A percentile compares a stretch with the other conserved stretches of the same genome.
These are phyloP conservation scores for Orobanche coerulescens DNA, from an alignment of 257 asterid species.

Conservation along the genomic window DNA sequence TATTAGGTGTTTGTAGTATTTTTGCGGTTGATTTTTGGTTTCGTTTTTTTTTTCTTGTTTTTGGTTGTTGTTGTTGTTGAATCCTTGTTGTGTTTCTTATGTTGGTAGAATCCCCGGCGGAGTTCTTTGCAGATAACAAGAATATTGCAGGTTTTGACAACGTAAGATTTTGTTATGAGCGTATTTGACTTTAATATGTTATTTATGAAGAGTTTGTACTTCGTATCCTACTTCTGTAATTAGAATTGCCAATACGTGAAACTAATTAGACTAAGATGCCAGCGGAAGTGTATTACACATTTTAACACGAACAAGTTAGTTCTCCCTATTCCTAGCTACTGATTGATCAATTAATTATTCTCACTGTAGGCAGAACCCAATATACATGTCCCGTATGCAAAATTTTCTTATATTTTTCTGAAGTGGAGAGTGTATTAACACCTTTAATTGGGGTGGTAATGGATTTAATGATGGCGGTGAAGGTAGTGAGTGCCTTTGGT, in stretches of 20 bases:
- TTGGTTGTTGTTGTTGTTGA: no score
- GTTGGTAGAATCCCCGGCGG: conserved; percentile 86
- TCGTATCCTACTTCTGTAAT: background rate
- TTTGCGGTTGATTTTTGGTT: conserved; percentile 1
- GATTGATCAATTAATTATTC: background rate
- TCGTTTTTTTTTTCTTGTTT: background rate
- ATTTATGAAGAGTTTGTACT: background rate
- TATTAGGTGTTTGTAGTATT: background rate
- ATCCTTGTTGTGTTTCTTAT: background rate
- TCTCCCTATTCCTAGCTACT: background rate
- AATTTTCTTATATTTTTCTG: no score
- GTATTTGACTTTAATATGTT: background rate
- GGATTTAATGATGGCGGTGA: background rate
- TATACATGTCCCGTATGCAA: no score
- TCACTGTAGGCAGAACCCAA: no score
- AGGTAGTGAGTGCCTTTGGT: background rate
- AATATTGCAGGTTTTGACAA: conserved; percentile 93
- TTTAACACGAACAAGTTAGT: background rate
- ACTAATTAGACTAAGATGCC: background rate
- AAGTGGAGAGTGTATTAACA: background rate
- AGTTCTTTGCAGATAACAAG: conserved; percentile 91
- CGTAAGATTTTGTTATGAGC: conserved; percentile 38
- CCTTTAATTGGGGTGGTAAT: background rate
- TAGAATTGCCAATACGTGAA: background rate
- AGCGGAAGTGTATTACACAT: background rate